phyloP scores from a whole-genome alignment of 2,329 filamentous ascomycete genomes.

The Fusarium guadeloupense region DNA sequence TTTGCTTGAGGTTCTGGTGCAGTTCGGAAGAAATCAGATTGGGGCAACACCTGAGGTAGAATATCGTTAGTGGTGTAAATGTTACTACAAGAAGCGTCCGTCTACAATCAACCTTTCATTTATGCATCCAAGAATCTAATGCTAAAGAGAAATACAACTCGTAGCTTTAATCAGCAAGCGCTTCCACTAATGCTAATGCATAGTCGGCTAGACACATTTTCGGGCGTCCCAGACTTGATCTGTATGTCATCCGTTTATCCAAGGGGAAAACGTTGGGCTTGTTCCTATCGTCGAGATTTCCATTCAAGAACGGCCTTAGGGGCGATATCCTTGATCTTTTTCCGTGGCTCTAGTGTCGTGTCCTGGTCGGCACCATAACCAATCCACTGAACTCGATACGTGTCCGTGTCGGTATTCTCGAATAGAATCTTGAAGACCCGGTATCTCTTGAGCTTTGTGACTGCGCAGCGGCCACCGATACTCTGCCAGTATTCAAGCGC shows the following conservation, averaged over 20 bases:
- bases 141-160: no score
- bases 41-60: no score
- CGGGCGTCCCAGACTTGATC: no score
- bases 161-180: no score
- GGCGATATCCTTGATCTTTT: conserved; percentile 7
- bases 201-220: no score
- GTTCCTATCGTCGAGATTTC: neutral
- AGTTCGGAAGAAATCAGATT: no score
- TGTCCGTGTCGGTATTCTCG: neutral
- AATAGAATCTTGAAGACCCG: conserved; percentile 6
- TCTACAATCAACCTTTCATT: no score
- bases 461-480: conserved; percentile 7
- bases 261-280: neutral
- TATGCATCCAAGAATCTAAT: no score
- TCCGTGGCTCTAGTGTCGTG: conserved; percentile 9
- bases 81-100: no score
- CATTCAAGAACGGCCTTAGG: conserved; percentile 5
- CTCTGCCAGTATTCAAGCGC: conserved; percentile 7
- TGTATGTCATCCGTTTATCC: neutral
- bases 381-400: conserved; percentile 15
- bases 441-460: neutral
- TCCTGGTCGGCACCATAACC: conserved; percentile 5
- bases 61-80: no score
- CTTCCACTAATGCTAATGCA: no score
- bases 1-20: no score